phyloP scores from a whole-genome alignment of 371 early-diverging fungal genomes.

The Mucor velutinosus region DNA sequence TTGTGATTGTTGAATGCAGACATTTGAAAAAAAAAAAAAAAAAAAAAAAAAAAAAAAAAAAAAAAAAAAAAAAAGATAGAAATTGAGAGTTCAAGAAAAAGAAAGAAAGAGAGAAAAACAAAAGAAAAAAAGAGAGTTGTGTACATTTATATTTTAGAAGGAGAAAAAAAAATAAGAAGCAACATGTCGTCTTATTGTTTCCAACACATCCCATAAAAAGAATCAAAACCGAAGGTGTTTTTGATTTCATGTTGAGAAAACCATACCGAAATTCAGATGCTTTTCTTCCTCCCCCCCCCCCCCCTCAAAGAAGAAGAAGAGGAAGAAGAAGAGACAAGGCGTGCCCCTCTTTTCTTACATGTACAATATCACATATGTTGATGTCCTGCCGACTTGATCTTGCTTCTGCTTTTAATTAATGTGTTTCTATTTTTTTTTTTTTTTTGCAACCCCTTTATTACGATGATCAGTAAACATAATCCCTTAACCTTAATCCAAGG shows the following conservation, averaged over 20 bases:
- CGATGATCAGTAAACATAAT: background rate
- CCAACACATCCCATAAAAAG: background rate
- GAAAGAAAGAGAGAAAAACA: background rate
- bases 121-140: background rate
- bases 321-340: too few relatives aligned
- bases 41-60: background rate
- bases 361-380: too few relatives aligned
- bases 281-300: background rate
- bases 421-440: background rate
- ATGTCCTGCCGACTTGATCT: background rate
- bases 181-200: background rate
- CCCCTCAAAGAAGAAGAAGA: background rate
- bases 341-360: background rate
- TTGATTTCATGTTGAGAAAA: background rate
- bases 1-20: background rate
- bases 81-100: background rate
- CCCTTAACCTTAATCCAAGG: background rate
- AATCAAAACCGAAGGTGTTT: background rate
- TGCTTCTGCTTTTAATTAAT: background rate
- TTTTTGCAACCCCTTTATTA: background rate
- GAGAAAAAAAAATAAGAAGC: conserved; percentile 1
- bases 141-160: background rate
- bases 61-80: background rate
- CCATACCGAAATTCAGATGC: background rate
- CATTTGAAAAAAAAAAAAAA: background rate